Evolutionary conservation across 371 early-diverging fungal species (phyloP).

Genomic region (Syncephalastrum sp.): DNA sequence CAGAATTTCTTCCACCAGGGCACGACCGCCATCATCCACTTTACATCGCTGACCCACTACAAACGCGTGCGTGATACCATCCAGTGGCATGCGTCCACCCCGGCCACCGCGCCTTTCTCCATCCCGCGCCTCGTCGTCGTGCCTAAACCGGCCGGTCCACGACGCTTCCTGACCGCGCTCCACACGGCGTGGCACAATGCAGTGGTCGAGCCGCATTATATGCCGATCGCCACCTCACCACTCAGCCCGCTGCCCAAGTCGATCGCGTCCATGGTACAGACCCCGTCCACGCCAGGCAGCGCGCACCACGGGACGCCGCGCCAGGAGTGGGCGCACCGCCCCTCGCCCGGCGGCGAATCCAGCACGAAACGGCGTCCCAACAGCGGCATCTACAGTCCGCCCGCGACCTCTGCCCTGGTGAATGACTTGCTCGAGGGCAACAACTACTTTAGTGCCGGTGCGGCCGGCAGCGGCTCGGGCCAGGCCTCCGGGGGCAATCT

Average conservation of each 20-base stretch:
- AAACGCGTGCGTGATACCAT: conserved; percentile 59
- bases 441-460: conserved; percentile 7
- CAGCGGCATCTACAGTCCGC: conserved; percentile 20
- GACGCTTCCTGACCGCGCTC: conserved; percentile 62
- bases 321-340: conserved; percentile 1
- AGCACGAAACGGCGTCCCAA: conserved; percentile 10
- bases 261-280: conserved; percentile 11
- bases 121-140: conserved; percentile 63
- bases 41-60: conserved; percentile 58
- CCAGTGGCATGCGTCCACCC: conserved; percentile 27
- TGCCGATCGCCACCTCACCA: conserved; percentile 67
- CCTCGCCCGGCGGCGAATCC: conserved; percentile 12
- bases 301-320: conserved; percentile 14
- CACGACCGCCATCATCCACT: conserved; percentile 58
- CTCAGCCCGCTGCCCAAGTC: conserved; percentile 30
- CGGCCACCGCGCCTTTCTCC: conserved; percentile 11
- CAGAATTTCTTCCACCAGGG: conserved; percentile 25
- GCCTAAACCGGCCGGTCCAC: conserved; percentile 71
- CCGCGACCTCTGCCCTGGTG: neutral
- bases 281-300: conserved; percentile 15
- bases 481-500: neutral
- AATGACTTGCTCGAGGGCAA: conserved; percentile 4
- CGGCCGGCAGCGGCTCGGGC: neutral
- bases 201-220: conserved; percentile 55
- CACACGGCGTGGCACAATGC: conserved; percentile 62